phyloP scores from a whole-genome alignment of 2,329 filamentous ascomycete genomes.

The Cladobotryum protrusum region DNA sequence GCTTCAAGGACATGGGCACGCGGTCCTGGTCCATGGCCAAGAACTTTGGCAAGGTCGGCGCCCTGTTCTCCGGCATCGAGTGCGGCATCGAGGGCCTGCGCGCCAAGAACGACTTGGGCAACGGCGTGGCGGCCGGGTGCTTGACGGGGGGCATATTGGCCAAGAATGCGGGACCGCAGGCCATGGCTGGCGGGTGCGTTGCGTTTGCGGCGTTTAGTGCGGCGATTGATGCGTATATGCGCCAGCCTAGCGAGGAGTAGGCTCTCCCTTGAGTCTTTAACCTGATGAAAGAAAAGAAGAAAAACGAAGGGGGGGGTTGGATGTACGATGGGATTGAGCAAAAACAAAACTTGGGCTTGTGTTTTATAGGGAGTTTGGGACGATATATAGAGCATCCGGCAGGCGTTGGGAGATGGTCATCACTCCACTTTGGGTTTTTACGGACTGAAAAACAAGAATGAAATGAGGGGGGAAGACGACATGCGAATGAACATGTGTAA shows the following conservation, averaged over 20 bases:
- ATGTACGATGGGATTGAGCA: not conserved
- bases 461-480: not conserved
- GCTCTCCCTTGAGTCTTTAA: too few species aligned
- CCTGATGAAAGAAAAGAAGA: not conserved
- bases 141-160: slow-evolving; percentile 86
- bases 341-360: slow-evolving; percentile 9
- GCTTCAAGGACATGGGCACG: slow-evolving; percentile 91
- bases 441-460: not conserved
- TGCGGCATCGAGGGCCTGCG: slow-evolving; percentile 90
- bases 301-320: slow-evolving; percentile 8
- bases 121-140: slow-evolving; percentile 83
- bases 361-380: slow-evolving; percentile 21
- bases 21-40: slow-evolving; percentile 78
- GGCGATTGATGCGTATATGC: slow-evolving; percentile 89
- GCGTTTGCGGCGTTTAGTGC: slow-evolving; percentile 91
- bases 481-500: not conserved
- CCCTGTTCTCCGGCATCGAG: slow-evolving; percentile 86
- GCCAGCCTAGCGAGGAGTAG: slow-evolving; percentile 62
- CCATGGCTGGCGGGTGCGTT: slow-evolving; percentile 77
- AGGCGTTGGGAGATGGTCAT: slow-evolving; percentile 24
- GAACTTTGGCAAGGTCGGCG: slow-evolving; percentile 92
- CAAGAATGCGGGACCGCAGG: slow-evolving; percentile 81
- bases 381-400: slow-evolving; percentile 25
- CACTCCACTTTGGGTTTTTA: slow-evolving; percentile 22
- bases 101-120: slow-evolving; percentile 88